Base-by-base conservation (phyloP, 1,139 yeast species). In the Geotrichum europaeum region DNA sequence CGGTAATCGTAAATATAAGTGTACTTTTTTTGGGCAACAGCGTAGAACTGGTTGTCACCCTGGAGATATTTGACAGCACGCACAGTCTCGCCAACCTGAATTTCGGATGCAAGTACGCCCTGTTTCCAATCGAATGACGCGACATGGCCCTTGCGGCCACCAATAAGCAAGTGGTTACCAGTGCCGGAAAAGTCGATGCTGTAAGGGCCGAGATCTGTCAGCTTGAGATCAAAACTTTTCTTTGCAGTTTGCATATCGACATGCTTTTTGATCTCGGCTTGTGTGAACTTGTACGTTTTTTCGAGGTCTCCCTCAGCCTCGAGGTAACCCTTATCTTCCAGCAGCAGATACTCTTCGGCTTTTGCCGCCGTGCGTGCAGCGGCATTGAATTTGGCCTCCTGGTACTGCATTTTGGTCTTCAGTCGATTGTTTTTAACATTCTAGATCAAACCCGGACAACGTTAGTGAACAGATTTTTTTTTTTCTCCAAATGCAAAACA, bases 91-190 rank as follows among this genome's bases (percentile, higher is more conserved):
- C 87, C 86, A 32, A 95, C 78, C 70, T 89, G 84, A 60, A 95
- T 74, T 73, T 95, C 99, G 59, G 96, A 85, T 62, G 84, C 86
- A 54, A 94, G 76, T 53, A 78, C 79, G 13, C 99, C 98, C 54
- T 85, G 84, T 72, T 96, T 84, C 98, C 99, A 95, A 75, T 95
- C 97, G 78, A 95, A 86, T 4, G 96, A 84, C 0, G 99, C 98
- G 59, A 95, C 85, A 77, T 95, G 99, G 2, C 99, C 99, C 71
- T 90, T 91, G 56, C 79, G 78, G 20, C 99, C 99, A 13, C 94
- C 96, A 43, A 95, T 77, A 57, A 95, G 79, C 59, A 95, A 74
- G 65, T 86, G 87, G 65, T 96, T 84, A 59, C 99, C 99, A 68
- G 90, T 90, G 72, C 95, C 79, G 3, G 94, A 82, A 72, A 87